These are phyloP conservation scores for Berberis thunbergii DNA, from an alignment of 164 flowering plant species.

Conservation along the genomic window DNA sequence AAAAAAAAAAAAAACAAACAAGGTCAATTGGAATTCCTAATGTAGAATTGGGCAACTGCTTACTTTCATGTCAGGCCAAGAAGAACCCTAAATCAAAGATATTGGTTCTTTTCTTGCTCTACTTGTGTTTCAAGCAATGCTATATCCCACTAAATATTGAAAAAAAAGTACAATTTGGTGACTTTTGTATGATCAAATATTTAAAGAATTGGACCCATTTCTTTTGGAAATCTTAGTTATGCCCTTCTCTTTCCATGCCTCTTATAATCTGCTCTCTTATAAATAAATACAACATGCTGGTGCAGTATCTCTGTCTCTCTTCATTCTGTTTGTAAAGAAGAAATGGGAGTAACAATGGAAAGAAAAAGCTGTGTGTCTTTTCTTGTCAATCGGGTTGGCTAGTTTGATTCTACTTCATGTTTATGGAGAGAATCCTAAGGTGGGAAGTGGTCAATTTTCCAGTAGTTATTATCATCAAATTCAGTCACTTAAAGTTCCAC, in stretches of 20 bases:
- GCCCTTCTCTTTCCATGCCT: conserved; percentile 16
- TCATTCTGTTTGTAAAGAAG: too few relatives aligned
- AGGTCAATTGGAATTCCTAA: not conserved
- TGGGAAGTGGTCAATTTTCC: conserved; percentile 1
- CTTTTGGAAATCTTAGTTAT: conserved; percentile 12
- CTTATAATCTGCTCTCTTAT: not conserved
- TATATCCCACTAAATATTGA: not conserved
- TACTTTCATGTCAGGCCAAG: not conserved
- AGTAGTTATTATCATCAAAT: conserved; percentile 13
- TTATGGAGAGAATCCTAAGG: conserved; percentile 12
- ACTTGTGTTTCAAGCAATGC: too few relatives aligned
- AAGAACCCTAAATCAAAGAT: not conserved
- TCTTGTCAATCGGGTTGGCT: conserved; percentile 8
- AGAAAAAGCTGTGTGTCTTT: conserved; percentile 9
- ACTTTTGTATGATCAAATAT: conserved; percentile 9
- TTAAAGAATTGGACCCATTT: not conserved
- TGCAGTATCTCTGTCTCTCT: too few relatives aligned
- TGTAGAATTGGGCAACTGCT: conserved; percentile 1
- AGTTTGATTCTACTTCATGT: conserved; percentile 7
- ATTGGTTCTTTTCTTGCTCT: too few relatives aligned
- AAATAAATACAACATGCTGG: too few relatives aligned
- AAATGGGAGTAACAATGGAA: conserved; percentile 4
- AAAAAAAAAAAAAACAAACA: not conserved
- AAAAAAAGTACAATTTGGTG: conserved; percentile 5
- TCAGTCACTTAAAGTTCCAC: not conserved